Base-by-base conservation (phyloP, 73 alveolate species). In the Paramecium sexaurelia region DNA sequence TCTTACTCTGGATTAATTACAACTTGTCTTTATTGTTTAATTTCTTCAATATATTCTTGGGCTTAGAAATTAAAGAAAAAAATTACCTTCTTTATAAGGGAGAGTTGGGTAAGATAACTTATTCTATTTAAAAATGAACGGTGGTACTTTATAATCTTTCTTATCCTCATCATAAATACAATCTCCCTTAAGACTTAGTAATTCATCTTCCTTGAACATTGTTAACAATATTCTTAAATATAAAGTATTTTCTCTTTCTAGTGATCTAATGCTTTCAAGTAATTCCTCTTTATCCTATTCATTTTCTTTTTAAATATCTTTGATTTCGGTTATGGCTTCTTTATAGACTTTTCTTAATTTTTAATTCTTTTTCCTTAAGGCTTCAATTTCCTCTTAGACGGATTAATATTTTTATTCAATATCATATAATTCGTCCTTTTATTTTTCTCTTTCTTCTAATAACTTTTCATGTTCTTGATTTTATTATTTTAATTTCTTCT, bases 401-500 rank as follows among this genome's bases (percentile, higher is more conserved):
- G 55, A 33, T 39, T 84, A 43, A 71, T 92, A 96, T 47, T 93
- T 84, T 43, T 91, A n/a, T 82, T 93, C 96, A n/a, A 69, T 20
- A 7, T 71, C 75, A 56, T 40, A 35, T 17, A 91, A 37, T 78
- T 93, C 96, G 51, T 93, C 96, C 27, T 93, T 94, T 57, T 94
- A 61, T 61, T 94, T 92, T 67, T 84, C 88, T 84, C 75, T 71
- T 85, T 95, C 98, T 86, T 95, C 87, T 9, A 92, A 78, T 40
- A 95, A 39, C 27, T 95, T 41, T 61, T 95, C 95, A 83, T 95
- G 93, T 55, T 96, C 95, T 69, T 85, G 69, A 89, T 57, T 92
- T 85, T 96, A 90, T 61, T 92, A 88, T 71, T 92, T 94, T 9
- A 96, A 78, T 67, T 92, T 93, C 69, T 91, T 89, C 41, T 94